Evolutionary conservation across 106 monocot species (phyloP).

Genomic region (Agapanthus africanus): DNA sequence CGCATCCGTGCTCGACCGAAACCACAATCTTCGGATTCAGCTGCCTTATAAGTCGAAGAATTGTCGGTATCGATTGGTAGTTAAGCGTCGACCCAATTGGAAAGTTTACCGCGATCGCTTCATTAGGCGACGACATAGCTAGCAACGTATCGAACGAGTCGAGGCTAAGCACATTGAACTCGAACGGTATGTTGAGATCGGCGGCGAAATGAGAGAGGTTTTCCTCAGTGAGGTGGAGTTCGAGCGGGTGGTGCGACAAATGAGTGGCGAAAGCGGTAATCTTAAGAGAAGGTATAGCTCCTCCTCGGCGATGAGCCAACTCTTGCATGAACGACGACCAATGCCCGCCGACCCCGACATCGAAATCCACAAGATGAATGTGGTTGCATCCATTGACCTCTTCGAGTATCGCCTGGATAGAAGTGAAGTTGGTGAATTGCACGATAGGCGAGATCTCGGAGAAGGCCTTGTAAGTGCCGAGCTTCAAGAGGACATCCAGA

Average conservation of each 20-base stretch:
- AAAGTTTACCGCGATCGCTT: constrained; percentile 79
- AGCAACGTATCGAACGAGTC: constrained; percentile 60
- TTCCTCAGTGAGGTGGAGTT: constrained; percentile 67
- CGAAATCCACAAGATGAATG: constrained; percentile 90
- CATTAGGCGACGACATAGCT: constrained; percentile 11
- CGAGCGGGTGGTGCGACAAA: constrained; percentile 49
- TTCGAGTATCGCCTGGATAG: constrained; percentile 62
- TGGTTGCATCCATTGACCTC: constrained; percentile 33
- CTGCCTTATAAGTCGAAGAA: constrained; percentile 75
- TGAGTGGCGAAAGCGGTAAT: constrained; percentile 70
- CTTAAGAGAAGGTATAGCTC: constrained; percentile 28
- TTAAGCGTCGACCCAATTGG: constrained; percentile 33
- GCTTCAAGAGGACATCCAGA: constrained; percentile 62
- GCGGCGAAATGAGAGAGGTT: constrained; percentile 73
- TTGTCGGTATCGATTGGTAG: constrained; percentile 23
- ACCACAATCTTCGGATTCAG: constrained; percentile 71
- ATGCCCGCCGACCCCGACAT: constrained; percentile 81
- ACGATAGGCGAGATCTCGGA: constrained; percentile 73
- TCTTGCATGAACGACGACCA: constrained; percentile 97
- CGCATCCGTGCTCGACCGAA: constrained; percentile 61
- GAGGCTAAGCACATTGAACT: constrained; percentile 46
- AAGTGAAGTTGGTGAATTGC: constrained; percentile 87
- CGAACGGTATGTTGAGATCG: constrained; percentile 61
- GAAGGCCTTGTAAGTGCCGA: constrained; percentile 79
- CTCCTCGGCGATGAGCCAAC: constrained; percentile 50